Evolutionary conservation across 1,139 yeast genomes (phyloP).

Genomic region (Pichia sp.): DNA sequence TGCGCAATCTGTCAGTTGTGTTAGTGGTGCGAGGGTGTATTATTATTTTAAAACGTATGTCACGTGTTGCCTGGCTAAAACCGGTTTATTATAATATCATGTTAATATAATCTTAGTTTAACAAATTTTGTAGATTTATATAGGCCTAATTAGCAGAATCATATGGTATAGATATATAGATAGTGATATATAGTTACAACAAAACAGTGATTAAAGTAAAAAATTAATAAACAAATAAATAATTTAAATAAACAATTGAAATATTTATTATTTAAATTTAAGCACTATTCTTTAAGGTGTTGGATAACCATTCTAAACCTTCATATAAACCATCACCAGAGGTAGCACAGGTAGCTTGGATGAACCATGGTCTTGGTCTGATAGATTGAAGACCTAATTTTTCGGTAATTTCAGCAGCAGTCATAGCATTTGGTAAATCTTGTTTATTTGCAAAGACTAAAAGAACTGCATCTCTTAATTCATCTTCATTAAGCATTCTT

Average conservation of each 20-base stretch:
- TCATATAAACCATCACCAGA: conserved; percentile 89
- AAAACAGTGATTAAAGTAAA: neutral
- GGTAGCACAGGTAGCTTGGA: conserved; percentile 83
- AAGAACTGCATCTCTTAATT: conserved; percentile 82
- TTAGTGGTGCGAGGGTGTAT: conserved; percentile 6
- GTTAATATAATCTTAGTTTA: no score
- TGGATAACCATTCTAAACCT: conserved; percentile 86
- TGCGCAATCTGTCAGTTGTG: neutral
- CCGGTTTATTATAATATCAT: neutral
- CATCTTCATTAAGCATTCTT: conserved; percentile 91
- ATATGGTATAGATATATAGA: neutral
- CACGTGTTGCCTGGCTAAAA: no score
- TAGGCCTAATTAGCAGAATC: neutral
- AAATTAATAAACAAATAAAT: neutral
- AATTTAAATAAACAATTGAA: neutral
- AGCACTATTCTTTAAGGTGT: conserved; percentile 61
- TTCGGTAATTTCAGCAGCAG: conserved; percentile 84
- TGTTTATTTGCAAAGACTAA: conserved; percentile 90
- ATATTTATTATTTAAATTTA: conserved; percentile 8
- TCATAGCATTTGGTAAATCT: conserved; percentile 89
- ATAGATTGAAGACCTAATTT: conserved; percentile 76
- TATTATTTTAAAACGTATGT: neutral
- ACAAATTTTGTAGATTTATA: no score
- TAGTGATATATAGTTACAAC: neutral
- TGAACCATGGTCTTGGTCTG: conserved; percentile 87